phyloP scores from a whole-genome alignment of 306 rosid genomes.

The Nissolia schottii region DNA sequence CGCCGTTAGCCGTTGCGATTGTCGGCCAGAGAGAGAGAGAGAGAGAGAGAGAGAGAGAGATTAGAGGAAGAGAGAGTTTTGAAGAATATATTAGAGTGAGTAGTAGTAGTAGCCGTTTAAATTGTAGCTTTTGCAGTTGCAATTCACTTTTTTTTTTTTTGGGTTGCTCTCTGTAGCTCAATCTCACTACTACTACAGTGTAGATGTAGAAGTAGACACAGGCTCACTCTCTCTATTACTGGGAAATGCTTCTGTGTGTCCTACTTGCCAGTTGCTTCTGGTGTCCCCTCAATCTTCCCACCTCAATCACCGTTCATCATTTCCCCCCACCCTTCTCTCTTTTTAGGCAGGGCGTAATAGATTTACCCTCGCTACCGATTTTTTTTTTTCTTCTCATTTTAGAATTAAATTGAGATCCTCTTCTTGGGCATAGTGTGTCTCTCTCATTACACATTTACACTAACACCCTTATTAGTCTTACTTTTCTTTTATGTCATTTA shows the following conservation, averaged over 20 bases:
- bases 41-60: neutral
- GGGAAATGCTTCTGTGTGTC: neutral
- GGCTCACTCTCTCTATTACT: neutral
- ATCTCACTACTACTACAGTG: no score
- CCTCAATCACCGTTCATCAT: neutral
- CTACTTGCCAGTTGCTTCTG: neutral
- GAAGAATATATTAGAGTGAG: no score
- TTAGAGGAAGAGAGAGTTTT: neutral
- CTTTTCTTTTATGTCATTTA: no score
- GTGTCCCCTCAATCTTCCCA: neutral
- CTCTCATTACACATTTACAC: no score
- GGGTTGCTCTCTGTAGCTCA: no score
- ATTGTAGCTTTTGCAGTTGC: constrained; percentile 2
- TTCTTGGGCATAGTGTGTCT: no score
- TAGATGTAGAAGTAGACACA: neutral
- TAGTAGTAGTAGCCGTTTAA: constrained; percentile 42
- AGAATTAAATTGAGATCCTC: no score
- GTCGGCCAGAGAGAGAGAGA: constrained; percentile 40
- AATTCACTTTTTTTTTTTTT: neutral
- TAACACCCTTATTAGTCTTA: no score
- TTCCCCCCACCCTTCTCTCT: neutral
- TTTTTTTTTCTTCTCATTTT: no score
- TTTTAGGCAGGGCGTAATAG: no score
- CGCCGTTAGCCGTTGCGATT: constrained; percentile 44
- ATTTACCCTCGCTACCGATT: no score